Conservation (phyloP, 306 rosid genomes). For the Prunus mume region DNA sequence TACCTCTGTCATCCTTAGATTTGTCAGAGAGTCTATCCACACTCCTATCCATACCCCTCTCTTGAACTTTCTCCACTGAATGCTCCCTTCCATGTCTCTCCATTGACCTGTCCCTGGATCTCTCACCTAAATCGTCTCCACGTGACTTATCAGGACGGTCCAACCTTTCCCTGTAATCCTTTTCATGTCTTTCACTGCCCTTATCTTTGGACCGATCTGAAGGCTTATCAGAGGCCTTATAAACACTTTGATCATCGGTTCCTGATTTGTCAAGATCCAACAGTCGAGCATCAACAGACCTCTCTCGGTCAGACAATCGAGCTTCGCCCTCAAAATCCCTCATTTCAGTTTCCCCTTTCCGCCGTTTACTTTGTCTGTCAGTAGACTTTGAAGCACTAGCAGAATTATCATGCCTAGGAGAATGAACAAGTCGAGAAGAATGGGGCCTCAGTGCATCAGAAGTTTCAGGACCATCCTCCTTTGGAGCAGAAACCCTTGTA, state of each 20-base stretch:
- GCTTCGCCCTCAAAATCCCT: slow-evolving; percentile 75
- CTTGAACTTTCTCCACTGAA: slow-evolving; percentile 83
- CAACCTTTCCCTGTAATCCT: slow-evolving; percentile 76
- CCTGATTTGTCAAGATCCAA: slow-evolving; percentile 66
- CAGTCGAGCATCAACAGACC: slow-evolving; percentile 61
- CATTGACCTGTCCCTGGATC: slow-evolving; percentile 77
- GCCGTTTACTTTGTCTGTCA: slow-evolving; percentile 82
- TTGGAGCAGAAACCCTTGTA: slow-evolving; percentile 48
- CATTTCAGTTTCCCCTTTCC: slow-evolving; percentile 77
- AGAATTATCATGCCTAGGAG: slow-evolving; percentile 76
- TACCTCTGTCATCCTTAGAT: slow-evolving; percentile 81
- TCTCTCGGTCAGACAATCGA: slow-evolving; percentile 77
- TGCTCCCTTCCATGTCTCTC: slow-evolving; percentile 93
- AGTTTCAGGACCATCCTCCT: slow-evolving; percentile 71
- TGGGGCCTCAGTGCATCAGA: slow-evolving; percentile 61
- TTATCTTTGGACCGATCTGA: slow-evolving; percentile 84
- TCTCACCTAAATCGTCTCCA: slow-evolving; percentile 74
- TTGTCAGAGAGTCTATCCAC: slow-evolving; percentile 71
- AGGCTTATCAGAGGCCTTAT: slow-evolving; percentile 66
- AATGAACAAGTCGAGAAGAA: slow-evolving; percentile 69
- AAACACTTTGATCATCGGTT: slow-evolving; percentile 52
- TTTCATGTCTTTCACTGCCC: slow-evolving; percentile 80
- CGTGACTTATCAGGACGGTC: slow-evolving; percentile 88
- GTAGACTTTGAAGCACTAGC: slow-evolving; percentile 52
- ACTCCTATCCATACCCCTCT: slow-evolving; percentile 71